These are phyloP conservation scores for Fomitopsis pulvina DNA, from an alignment of 768 basidiomycete species.

Conservation along the genomic window DNA sequence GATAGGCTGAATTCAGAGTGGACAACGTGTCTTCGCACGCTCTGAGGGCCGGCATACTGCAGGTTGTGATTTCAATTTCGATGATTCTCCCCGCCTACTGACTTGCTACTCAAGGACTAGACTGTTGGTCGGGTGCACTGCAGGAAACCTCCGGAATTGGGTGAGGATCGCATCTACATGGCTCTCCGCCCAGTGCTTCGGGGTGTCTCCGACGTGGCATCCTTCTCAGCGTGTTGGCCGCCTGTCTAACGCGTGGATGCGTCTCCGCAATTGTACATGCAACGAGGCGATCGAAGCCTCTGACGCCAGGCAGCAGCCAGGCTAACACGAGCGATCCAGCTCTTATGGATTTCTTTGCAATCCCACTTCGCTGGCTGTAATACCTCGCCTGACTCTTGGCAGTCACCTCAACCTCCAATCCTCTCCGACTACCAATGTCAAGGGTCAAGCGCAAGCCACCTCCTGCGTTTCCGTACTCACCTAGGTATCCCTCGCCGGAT, in stretches of 20 bases:
- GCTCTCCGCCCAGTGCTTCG: too few species aligned
- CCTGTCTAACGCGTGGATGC: conserved; percentile 1
- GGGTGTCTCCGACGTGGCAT: too few species aligned
- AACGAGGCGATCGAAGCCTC: conserved; percentile 1
- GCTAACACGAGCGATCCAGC: conserved; percentile 1
- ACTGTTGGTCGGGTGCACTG: too few species aligned
- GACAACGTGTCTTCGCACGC: too few species aligned
- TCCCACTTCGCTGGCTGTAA: not conserved
- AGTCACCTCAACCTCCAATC: not conserved
- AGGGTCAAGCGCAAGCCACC: conserved; percentile 50
- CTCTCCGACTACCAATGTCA: conserved; percentile 2
- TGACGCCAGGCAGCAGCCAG: not conserved
- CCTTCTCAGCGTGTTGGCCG: too few species aligned
- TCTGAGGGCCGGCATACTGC: too few species aligned
- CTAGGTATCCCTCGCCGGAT: conserved; percentile 61
- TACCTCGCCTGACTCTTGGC: not conserved
- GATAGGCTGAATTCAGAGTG: too few species aligned
- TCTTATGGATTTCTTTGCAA: not conserved
- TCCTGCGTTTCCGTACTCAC: conserved; percentile 42
- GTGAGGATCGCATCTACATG: too few species aligned
- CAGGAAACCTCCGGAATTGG: too few species aligned
- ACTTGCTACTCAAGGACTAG: too few species aligned
- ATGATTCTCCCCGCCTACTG: too few species aligned
- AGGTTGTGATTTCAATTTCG: too few species aligned
- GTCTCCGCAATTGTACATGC: not conserved